phyloP scores from a whole-genome alignment of 139 green algal genomes.

The Chlorella sp. region DNA sequence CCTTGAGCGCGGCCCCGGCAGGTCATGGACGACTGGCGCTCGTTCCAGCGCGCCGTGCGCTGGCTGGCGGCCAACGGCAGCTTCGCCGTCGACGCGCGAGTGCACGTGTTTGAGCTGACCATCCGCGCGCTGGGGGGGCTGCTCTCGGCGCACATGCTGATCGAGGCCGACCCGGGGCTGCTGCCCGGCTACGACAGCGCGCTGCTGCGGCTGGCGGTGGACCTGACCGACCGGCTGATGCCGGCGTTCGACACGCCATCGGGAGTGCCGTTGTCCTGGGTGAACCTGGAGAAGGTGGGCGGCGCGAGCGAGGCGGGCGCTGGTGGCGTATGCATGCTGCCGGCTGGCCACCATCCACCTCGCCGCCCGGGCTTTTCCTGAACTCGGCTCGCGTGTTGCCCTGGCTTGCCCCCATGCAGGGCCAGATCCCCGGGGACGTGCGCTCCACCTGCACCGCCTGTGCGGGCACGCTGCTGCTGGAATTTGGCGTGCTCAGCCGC shows the following conservation, averaged over 20 bases:
- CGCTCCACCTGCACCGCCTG: constrained; percentile 84
- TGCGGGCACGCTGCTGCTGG: constrained; percentile 84
- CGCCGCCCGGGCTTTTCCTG: background rate
- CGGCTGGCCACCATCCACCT: background rate
- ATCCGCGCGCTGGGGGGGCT: constrained; percentile 66
- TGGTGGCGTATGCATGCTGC: background rate
- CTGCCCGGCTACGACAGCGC: constrained; percentile 51
- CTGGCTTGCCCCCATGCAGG: constrained; percentile 23
- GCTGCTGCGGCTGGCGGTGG: constrained; percentile 61
- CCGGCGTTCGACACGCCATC: constrained; percentile 83
- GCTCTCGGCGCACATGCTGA: constrained; percentile 51
- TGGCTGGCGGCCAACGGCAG: constrained; percentile 46
- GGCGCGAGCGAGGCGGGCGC: background rate
- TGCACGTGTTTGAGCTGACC: constrained; percentile 73
- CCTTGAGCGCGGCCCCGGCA: constrained; percentile 13
- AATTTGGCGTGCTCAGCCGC: constrained; percentile 77
- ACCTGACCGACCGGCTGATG: constrained; percentile 76
- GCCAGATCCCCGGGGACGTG: constrained; percentile 49
- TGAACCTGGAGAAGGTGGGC: constrained; percentile 68
- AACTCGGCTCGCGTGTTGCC: too few species aligned
- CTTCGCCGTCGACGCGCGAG: constrained; percentile 60
- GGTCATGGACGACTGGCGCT: constrained; percentile 49
- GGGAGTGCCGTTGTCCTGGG: constrained; percentile 72
- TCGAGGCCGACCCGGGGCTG: constrained; percentile 24
- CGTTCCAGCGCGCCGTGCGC: constrained; percentile 51